Conservation (phyloP, 805 yeast species). For the Pichia membranifaciens region DNA sequence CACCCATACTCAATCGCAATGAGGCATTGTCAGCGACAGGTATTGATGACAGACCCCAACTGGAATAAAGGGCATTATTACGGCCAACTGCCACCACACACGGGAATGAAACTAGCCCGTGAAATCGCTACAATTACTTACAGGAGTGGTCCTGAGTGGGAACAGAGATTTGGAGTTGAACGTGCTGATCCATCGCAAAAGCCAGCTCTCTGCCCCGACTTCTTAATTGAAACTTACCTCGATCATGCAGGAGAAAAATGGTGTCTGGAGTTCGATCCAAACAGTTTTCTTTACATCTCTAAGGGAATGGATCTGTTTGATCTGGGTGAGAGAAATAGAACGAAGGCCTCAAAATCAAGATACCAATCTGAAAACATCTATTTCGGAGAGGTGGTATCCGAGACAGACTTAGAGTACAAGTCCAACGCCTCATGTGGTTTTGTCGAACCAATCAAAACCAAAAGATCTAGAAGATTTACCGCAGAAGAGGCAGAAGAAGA, state of each 20-base stretch:
- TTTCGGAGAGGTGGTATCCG: slow-evolving; percentile 23
- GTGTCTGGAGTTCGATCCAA: slow-evolving; percentile 85
- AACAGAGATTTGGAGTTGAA: slow-evolving; percentile 81
- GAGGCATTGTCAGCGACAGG: slow-evolving; percentile 90
- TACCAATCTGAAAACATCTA: slow-evolving; percentile 30
- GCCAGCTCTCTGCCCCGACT: slow-evolving; percentile 92
- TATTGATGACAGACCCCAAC: slow-evolving; percentile 87
- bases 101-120: slow-evolving; percentile 90
- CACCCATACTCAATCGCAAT: slow-evolving; percentile 93
- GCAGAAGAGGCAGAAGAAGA: slow-evolving; percentile 56
- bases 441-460: slow-evolving; percentile 47
- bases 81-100: slow-evolving; percentile 73
- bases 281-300: slow-evolving; percentile 78
- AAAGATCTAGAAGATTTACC: slow-evolving; percentile 41
- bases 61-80: slow-evolving; percentile 91
- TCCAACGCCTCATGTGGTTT: slow-evolving; percentile 34
- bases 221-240: slow-evolving; percentile 83
- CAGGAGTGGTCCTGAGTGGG: slow-evolving; percentile 97
- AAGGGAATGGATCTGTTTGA: slow-evolving; percentile 96
- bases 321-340: slow-evolving; percentile 47
- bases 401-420: slow-evolving; percentile 25
- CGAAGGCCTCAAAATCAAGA: slow-evolving; percentile 39
- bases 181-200: slow-evolving; percentile 71
- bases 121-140: slow-evolving; percentile 93
- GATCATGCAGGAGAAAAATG: slow-evolving; percentile 96